These are phyloP conservation scores for Trichoderma sp. DNA, from an alignment of 2,329 filamentous ascomycete species.

Conservation along the genomic window DNA sequence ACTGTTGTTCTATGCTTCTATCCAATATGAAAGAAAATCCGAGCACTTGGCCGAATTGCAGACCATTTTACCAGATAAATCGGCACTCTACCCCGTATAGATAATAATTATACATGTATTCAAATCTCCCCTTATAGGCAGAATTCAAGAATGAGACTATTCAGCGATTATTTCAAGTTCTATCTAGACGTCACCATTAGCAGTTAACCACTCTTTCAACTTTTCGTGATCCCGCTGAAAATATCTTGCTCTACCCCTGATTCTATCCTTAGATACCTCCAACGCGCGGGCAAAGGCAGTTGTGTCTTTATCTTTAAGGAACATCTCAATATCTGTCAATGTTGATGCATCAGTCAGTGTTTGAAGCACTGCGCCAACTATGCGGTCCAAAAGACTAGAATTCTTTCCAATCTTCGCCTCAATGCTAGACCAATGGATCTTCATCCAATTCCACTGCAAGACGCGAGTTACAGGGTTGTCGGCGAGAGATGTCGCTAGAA, in stretches of 20 bases:
- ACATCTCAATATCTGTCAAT: neutral
- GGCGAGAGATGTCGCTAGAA: neutral
- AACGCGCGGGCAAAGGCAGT: neutral
- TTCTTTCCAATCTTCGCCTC: neutral
- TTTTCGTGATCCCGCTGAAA: neutral
- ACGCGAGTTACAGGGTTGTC: neutral
- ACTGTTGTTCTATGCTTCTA: too few species aligned
- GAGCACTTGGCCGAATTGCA: too few species aligned
- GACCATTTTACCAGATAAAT: too few species aligned
- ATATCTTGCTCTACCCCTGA: neutral
- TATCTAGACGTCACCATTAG: neutral
- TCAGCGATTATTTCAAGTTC: neutral
- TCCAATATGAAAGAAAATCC: too few species aligned
- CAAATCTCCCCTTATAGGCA: too few species aligned
- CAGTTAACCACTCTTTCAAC: neutral
- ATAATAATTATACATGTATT: too few species aligned
- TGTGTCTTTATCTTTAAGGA: neutral
- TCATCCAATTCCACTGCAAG: neutral
- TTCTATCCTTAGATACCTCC: neutral
- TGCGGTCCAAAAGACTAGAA: neutral
- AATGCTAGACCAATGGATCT: neutral
- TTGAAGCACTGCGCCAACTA: neutral
- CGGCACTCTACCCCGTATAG: too few species aligned
- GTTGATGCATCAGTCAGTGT: neutral
- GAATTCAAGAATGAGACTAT: too few species aligned